These are phyloP conservation scores for Pythium coloratum DNA, from an alignment of 352 stramenopile genomes.

Conservation along the genomic window DNA sequence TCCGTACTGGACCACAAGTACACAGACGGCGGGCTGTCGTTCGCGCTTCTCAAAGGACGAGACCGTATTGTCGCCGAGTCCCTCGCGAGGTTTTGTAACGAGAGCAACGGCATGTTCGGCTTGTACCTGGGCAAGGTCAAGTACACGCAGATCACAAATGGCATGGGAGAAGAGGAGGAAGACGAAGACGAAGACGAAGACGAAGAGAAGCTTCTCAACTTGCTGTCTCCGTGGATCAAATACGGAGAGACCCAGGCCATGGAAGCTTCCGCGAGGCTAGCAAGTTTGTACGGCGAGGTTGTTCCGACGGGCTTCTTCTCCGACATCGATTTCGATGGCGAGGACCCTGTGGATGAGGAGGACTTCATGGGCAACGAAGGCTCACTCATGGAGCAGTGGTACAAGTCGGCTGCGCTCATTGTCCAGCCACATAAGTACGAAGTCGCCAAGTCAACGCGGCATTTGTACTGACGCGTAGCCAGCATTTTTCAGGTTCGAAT, in stretches of 20 bases:
- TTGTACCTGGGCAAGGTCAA: conserved; percentile 10
- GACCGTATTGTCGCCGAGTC: conserved; percentile 7
- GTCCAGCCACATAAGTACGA: conserved; percentile 2
- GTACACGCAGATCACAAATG: conserved; percentile 2
- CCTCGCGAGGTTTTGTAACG: conserved; percentile 14
- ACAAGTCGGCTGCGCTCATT: conserved; percentile 4
- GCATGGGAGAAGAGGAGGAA: conserved; percentile 2
- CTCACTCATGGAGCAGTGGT: conserved; percentile 10
- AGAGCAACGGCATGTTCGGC: conserved; percentile 11
- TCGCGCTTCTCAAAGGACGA: conserved; percentile 15
- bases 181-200: conserved; percentile 7
- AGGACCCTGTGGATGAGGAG: conserved; percentile 10
- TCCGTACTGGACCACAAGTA: conserved; percentile 23
- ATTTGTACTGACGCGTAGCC: too few species aligned
- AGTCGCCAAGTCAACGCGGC: background rate
- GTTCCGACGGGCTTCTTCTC: conserved; percentile 3
- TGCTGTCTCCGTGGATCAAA: conserved; percentile 7
- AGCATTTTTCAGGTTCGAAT: too few species aligned
- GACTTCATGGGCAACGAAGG: conserved; percentile 12
- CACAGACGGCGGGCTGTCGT: conserved; percentile 14
- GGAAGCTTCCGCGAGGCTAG: background rate
- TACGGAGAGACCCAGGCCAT: background rate
- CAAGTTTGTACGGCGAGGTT: background rate
- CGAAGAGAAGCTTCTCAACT: too few species aligned
- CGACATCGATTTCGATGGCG: background rate